Conservation (phyloP, 352 stramenopile genomes). For the Phytophthora agathidicida region DNA sequence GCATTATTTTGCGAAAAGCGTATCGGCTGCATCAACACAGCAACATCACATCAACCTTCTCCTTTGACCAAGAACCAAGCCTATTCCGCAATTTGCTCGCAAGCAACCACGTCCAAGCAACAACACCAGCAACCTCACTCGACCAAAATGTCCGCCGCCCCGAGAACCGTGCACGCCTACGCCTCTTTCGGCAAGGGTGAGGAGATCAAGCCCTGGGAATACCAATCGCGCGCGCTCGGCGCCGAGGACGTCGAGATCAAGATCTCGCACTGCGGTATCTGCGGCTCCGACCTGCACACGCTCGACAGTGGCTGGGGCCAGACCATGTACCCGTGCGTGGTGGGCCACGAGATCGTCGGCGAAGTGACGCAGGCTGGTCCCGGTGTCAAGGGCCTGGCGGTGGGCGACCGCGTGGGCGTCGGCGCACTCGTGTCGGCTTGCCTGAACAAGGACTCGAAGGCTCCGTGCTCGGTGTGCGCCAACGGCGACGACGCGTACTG, state of each 20-base stretch:
- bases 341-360: conserved; percentile 50
- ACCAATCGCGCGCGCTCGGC: conserved; percentile 22
- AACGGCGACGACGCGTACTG: conserved; percentile 69
- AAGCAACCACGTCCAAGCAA: conserved; percentile 11
- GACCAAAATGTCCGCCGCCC: conserved; percentile 24
- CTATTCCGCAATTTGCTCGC: conserved; percentile 14
- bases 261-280: conserved; percentile 30
- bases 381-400: conserved; percentile 20
- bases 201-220: conserved; percentile 46
- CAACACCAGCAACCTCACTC: background rate
- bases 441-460: conserved; percentile 55
- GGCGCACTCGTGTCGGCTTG: conserved; percentile 45
- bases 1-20: too few species aligned
- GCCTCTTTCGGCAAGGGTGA: conserved; percentile 42
- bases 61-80: too few species aligned
- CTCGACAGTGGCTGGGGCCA: conserved; percentile 29
- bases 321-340: conserved; percentile 45
- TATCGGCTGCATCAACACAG: too few species aligned
- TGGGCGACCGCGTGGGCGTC: conserved; percentile 25
- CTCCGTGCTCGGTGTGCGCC: conserved; percentile 61
- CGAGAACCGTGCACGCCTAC: conserved; percentile 34
- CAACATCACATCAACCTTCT: too few species aligned
- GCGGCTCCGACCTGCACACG: conserved; percentile 28
- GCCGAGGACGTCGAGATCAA: conserved; percentile 25
- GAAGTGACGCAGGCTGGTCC: conserved; percentile 16